Conservation (phyloP, 257 asterid genomes). For the Salvia rosmarinus region DNA sequence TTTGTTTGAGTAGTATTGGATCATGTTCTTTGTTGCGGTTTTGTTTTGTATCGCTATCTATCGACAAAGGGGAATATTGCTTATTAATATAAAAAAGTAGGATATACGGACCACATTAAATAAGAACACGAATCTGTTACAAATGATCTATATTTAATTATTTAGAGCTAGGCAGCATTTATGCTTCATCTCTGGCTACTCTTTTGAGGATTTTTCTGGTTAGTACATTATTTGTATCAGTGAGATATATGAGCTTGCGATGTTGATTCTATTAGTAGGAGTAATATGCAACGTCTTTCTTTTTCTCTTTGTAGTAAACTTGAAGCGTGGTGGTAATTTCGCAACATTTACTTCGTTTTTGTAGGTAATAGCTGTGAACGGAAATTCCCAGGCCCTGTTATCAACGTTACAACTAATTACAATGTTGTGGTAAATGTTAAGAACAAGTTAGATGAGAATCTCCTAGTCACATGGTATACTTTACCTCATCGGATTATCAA, state of each 20-base stretch:
- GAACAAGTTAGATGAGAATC: constrained; percentile 80
- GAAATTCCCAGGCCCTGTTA: constrained; percentile 78
- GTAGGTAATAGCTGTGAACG: constrained; percentile 94
- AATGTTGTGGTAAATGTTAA: constrained; percentile 80
- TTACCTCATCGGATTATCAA: background rate
- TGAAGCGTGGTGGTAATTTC: background rate
- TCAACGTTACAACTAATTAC: constrained; percentile 88
- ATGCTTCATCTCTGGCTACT: background rate
- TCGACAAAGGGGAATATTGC: background rate
- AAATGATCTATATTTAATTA: background rate
- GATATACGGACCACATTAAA: background rate
- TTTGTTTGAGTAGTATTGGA: background rate
- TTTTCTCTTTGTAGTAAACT: background rate
- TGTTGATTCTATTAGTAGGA: background rate
- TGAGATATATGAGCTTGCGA: background rate
- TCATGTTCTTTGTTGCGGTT: constrained; percentile 8
- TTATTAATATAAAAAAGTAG: background rate
- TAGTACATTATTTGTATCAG: background rate
- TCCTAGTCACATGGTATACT: constrained; percentile 80
- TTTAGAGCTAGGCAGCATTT: background rate
- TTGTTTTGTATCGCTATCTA: background rate
- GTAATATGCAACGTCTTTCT: too few relatives aligned
- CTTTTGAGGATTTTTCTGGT: constrained; percentile 13
- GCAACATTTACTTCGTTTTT: constrained; percentile 30
- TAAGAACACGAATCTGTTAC: background rate